A percentile compares a stretch with the other conserved stretches of the same genome.
phyloP scores from a whole-genome alignment of 2,329 filamentous ascomycete species.

The Sarocladium kiliense region DNA sequence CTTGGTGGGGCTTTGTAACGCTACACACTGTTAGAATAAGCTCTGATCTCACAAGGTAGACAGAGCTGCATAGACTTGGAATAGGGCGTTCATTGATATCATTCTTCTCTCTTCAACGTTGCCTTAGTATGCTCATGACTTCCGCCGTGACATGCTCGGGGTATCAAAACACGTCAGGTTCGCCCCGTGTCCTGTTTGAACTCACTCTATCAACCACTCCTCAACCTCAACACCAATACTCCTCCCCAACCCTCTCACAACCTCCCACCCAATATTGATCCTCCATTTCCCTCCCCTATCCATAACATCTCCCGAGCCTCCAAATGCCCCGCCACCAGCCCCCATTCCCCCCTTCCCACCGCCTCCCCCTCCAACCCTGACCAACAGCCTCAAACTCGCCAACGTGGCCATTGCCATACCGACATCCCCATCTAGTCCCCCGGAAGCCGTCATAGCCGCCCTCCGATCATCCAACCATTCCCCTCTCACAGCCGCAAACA shows the following conservation, averaged over 20 bases:
- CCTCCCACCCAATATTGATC: constrained; percentile 75
- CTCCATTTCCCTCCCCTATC: constrained; percentile 71
- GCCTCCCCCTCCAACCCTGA: constrained; percentile 52
- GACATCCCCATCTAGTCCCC: constrained; percentile 48
- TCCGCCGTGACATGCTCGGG: no score
- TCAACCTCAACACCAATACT: constrained; percentile 74
- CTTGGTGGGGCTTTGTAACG: not conserved
- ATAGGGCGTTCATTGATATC: constrained; percentile 4
- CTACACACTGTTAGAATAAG: not conserved
- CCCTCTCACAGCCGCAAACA: constrained; percentile 61
- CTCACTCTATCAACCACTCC: constrained; percentile 66
- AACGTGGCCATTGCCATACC: constrained; percentile 67
- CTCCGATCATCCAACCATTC: constrained; percentile 42
- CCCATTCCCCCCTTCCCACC: not conserved
- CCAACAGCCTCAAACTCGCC: constrained; percentile 62
- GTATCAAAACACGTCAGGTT: no score
- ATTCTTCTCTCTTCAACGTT: not conserved
- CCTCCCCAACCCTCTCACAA: constrained; percentile 63
- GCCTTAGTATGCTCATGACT: no score
- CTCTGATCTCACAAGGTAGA: not conserved
- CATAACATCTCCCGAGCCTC: constrained; percentile 48
- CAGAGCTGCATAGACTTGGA: not conserved
- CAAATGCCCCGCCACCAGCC: constrained; percentile 5
- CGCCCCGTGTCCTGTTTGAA: no score
- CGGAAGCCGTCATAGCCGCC: constrained; percentile 16